phyloP scores from a whole-genome alignment of 192 early-diverging fungal species.

The Gaertneriomyces sp. region DNA sequence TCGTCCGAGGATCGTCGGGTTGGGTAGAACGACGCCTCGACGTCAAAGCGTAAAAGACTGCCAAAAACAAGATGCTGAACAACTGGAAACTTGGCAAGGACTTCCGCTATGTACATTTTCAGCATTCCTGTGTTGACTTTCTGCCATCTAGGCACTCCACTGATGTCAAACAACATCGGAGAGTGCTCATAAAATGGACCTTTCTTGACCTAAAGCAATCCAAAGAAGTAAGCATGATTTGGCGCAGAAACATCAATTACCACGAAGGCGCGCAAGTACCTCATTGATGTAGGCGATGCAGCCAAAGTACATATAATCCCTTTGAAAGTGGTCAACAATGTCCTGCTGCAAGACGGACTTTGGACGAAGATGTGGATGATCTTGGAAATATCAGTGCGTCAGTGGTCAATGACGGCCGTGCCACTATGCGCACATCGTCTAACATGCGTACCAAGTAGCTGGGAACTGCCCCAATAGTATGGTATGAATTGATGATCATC shows the following conservation, averaged over 20 bases:
- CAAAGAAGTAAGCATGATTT: too few relatives aligned
- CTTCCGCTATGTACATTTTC: slow-evolving; percentile 75
- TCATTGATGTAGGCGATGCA: slow-evolving; percentile 77
- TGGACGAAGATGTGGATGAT: slow-evolving; percentile 68
- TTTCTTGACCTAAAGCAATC: slow-evolving; percentile 46
- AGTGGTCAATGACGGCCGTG: too few relatives aligned
- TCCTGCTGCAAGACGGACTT: slow-evolving; percentile 63
- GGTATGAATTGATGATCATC: slow-evolving; percentile 97
- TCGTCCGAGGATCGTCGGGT: too few relatives aligned
- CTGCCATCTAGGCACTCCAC: slow-evolving; percentile 64
- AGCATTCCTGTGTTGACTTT: slow-evolving; percentile 72
- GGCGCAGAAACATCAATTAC: neutral
- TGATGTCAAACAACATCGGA: slow-evolving; percentile 74
- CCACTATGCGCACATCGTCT: too few relatives aligned
- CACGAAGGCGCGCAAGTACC: slow-evolving; percentile 14
- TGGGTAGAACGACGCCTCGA: too few relatives aligned
- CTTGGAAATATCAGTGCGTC: slow-evolving; percentile 24
- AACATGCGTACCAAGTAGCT: slow-evolving; percentile 62
- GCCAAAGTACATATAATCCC: slow-evolving; percentile 82
- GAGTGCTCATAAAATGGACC: slow-evolving; percentile 78
- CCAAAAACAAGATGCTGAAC: slow-evolving; percentile 81
- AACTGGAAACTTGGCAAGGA: slow-evolving; percentile 70
- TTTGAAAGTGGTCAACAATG: slow-evolving; percentile 54
- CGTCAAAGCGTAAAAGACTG: slow-evolving; percentile 51
- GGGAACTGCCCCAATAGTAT: slow-evolving; percentile 88